Conservation (phyloP, 352 stramenopile species). For the Phytophthora podocarpi region DNA sequence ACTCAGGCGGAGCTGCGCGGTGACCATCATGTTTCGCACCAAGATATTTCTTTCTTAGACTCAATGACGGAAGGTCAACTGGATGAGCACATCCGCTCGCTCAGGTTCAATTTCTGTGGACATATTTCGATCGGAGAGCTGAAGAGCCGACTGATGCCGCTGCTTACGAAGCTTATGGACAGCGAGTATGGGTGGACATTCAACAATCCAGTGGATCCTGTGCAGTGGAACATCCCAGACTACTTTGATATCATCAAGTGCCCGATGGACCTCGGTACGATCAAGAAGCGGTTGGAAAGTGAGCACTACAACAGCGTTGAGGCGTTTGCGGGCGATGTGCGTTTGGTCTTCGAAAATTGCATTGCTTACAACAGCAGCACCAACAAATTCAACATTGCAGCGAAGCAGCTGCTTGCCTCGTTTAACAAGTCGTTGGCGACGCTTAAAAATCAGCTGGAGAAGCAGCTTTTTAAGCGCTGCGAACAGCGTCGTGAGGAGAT, state of each 20-base stretch:
- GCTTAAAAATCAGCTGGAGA: constrained; percentile 81
- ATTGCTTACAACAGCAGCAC: constrained; percentile 91
- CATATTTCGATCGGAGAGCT: constrained; percentile 84
- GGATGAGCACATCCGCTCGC: constrained; percentile 89
- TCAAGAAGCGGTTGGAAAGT: constrained; percentile 96
- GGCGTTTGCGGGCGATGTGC: constrained; percentile 87
- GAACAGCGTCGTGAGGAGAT: constrained; percentile 87
- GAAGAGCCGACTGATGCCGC: constrained; percentile 82
- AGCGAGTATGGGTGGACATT: constrained; percentile 93
- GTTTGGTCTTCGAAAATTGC: constrained; percentile 90
- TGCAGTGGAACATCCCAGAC: constrained; percentile 92
- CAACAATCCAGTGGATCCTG: constrained; percentile 95
- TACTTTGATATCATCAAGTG: constrained; percentile 95
- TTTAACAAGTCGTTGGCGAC: constrained; percentile 75
- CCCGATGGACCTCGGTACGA: constrained; percentile 99
- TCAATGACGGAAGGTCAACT: constrained; percentile 87
- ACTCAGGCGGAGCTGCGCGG: constrained; percentile 61
- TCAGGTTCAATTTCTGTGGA: constrained; percentile 89
- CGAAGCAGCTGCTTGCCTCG: constrained; percentile 77
- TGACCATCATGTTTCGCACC: constrained; percentile 69
- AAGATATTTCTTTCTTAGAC: constrained; percentile 89
- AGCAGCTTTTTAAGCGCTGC: constrained; percentile 86
- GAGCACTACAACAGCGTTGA: constrained; percentile 94
- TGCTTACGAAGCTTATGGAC: constrained; percentile 89
- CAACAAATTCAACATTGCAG: constrained; percentile 89